Conservation (phyloP, 768 basidiomycete species). For the Leucosporidium yakuticum region DNA sequence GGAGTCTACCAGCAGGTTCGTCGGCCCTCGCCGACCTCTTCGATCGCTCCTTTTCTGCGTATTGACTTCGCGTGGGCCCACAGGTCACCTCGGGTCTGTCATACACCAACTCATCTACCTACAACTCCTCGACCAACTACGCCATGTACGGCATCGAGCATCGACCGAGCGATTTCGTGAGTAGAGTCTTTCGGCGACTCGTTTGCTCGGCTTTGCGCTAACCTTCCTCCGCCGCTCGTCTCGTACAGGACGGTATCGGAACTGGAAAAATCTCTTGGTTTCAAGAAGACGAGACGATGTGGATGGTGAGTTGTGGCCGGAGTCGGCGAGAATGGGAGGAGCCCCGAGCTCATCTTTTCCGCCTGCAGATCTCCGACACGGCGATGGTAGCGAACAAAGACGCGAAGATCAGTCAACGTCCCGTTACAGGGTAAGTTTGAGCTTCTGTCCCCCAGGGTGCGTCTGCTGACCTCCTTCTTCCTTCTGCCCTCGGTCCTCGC, state of each 20-base stretch:
- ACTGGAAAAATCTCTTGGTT: not conserved
- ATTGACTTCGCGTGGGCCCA: not conserved
- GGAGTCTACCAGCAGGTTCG: constrained; percentile 64
- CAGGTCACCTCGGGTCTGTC: constrained; percentile 66
- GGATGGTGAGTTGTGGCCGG: not conserved
- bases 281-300: constrained; percentile 10
- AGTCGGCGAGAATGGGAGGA: not conserved
- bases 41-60: too few relatives aligned
- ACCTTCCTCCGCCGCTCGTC: not conserved
- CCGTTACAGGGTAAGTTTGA: not conserved
- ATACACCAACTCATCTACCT: constrained; percentile 53
- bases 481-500: too few relatives aligned
- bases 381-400: not conserved
- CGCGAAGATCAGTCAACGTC: not conserved
- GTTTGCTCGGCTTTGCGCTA: not conserved
- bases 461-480: too few relatives aligned
- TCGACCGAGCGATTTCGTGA: not conserved
- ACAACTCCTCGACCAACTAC: constrained; percentile 47
- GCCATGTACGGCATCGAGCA: constrained; percentile 42
- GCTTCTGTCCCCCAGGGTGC: too few relatives aligned
- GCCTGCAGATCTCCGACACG: constrained; percentile 1
- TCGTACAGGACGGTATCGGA: constrained; percentile 9
- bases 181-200: too few relatives aligned
- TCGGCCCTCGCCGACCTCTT: not conserved
- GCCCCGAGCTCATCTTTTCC: not conserved